Evolutionary conservation across 2,329 filamentous ascomycete genomes (phyloP).

Genomic region (Thelonectria rubi): DNA sequence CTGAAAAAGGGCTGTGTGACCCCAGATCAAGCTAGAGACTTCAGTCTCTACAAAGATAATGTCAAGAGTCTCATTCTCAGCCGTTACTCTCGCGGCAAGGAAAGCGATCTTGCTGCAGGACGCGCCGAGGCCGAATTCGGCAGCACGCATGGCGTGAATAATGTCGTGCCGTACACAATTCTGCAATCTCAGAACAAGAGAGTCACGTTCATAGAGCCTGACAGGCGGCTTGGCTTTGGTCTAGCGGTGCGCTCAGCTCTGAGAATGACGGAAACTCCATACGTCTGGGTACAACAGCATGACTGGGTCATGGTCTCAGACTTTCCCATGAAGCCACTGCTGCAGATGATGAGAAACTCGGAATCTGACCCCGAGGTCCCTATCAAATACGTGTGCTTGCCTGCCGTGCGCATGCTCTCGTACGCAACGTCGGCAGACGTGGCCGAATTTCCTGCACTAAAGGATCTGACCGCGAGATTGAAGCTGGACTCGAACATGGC

Average conservation of each 20-base stretch:
- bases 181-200: slow-evolving; percentile 46
- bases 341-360: slow-evolving; percentile 56
- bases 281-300: slow-evolving; percentile 67
- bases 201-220: slow-evolving; percentile 60
- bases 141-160: slow-evolving; percentile 44
- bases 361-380: slow-evolving; percentile 45
- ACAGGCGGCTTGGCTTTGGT: slow-evolving; percentile 61
- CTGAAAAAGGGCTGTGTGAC: slow-evolving; percentile 65
- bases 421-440: slow-evolving; percentile 61
- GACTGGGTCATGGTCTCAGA: slow-evolving; percentile 61
- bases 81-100: slow-evolving; percentile 17
- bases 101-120: slow-evolving; percentile 15
- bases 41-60: slow-evolving; percentile 57
- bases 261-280: slow-evolving; percentile 56
- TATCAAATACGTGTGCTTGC: slow-evolving; percentile 63
- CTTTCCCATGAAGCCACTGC: slow-evolving; percentile 55
- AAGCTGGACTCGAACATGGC: slow-evolving; percentile 40
- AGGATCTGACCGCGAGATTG: slow-evolving; percentile 52
- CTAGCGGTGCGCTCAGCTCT: slow-evolving; percentile 63
- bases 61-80: slow-evolving; percentile 52
- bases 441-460: slow-evolving; percentile 52
- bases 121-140: slow-evolving; percentile 59
- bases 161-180: slow-evolving; percentile 50
- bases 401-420: slow-evolving; percentile 60
- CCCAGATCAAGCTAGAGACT: slow-evolving; percentile 52